phyloP scores from a whole-genome alignment of 495 filamentous ascomycete genomes.

The Astrothelium subdiscretum region DNA sequence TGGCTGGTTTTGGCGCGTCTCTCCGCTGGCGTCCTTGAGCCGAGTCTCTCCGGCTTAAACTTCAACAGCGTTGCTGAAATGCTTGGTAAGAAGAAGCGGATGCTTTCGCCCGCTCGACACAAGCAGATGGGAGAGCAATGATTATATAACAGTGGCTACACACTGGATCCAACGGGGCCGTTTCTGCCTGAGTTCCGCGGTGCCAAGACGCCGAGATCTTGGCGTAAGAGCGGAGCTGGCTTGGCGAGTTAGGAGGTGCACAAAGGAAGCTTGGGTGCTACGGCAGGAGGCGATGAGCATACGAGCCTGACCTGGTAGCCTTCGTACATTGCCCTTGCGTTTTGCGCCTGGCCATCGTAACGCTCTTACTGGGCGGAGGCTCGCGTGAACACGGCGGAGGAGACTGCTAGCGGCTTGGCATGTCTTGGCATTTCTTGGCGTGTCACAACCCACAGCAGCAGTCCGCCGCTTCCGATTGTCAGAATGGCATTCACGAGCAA shows the following conservation, averaged over 20 bases:
- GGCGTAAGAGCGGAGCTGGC: neutral
- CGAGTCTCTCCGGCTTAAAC: neutral
- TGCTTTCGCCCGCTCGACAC: neutral
- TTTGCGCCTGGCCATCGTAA: neutral
- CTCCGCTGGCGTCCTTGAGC: neutral
- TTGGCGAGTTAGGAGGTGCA: neutral
- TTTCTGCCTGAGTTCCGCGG: neutral
- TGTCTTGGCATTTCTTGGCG: neutral
- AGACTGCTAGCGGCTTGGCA: neutral
- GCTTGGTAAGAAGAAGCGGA: neutral
- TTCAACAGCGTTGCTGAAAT: no score
- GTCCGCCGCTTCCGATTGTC: neutral
- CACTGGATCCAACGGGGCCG: neutral
- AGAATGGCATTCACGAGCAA: neutral
- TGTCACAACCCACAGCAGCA: neutral
- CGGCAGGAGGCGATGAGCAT: neutral
- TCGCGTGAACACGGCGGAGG: neutral
- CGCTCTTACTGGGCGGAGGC: neutral
- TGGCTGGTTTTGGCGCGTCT: conserved; percentile 2
- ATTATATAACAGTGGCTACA: neutral
- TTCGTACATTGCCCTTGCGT: neutral
- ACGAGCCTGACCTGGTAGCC: neutral
- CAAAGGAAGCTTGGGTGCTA: neutral
- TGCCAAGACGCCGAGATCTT: conserved; percentile 1
- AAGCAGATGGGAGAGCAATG: neutral